Evolutionary conservation across 768 basidiomycete species (phyloP).

Genomic region (Cytidiella melzeri): DNA sequence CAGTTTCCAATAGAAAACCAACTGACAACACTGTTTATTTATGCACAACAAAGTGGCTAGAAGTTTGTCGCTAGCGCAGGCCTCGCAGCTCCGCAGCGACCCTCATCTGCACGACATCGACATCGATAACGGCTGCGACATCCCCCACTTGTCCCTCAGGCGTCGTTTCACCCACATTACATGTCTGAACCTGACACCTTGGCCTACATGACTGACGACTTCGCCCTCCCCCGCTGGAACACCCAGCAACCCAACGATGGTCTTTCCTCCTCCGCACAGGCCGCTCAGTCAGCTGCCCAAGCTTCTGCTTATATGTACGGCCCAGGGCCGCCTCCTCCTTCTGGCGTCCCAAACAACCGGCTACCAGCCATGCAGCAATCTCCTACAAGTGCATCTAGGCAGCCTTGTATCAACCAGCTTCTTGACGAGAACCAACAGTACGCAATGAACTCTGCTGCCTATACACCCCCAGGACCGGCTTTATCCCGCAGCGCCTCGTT

Average conservation of each 20-base stretch:
- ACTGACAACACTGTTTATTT: too few species aligned
- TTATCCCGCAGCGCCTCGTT: constrained; percentile 66
- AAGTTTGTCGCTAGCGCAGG: too few species aligned
- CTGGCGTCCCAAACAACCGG: constrained; percentile 31
- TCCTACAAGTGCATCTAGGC: constrained; percentile 37
- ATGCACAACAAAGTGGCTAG: too few species aligned
- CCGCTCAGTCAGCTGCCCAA: constrained; percentile 41
- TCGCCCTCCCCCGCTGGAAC: constrained; percentile 61
- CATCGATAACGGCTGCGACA: constrained; percentile 9
- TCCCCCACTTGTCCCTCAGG: constrained; percentile 5
- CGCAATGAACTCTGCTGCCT: constrained; percentile 37
- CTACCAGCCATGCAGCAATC: constrained; percentile 47
- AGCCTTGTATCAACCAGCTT: constrained; percentile 60
- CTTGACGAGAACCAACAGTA: constrained; percentile 56
- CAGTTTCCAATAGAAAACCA: too few species aligned
- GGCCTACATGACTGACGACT: constrained; percentile 73
- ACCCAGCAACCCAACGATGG: constrained; percentile 39
- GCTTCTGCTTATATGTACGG: constrained; percentile 51
- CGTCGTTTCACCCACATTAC: constrained; percentile 18
- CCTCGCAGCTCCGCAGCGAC: too few species aligned
- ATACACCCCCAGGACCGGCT: constrained; percentile 44
- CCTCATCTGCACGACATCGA: constrained; percentile 12
- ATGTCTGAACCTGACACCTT: constrained; percentile 71
- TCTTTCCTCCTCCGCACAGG: constrained; percentile 54
- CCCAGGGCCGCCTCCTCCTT: constrained; percentile 39